Conservation (phyloP, 1,139 yeast species). For the Yamadazyma sp. region DNA sequence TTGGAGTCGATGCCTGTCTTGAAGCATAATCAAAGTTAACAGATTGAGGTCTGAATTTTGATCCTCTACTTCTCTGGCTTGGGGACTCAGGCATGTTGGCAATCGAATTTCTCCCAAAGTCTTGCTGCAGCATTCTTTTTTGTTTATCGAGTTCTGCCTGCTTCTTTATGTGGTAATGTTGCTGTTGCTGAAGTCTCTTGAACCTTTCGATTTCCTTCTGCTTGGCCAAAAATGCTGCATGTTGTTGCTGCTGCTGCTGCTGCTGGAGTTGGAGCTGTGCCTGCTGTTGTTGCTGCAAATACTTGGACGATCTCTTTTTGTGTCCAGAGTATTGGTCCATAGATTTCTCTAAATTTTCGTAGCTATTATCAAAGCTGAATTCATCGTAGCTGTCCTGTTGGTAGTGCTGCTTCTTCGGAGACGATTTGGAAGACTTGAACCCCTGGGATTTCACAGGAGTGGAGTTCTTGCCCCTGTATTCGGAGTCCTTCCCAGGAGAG, state of each 20-base stretch:
- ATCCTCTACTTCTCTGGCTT: slow-evolving; percentile 9
- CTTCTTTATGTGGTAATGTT: slow-evolving; percentile 28
- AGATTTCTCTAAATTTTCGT: slow-evolving; percentile 22
- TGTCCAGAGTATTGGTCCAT: slow-evolving; percentile 9
- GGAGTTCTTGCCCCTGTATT: slow-evolving; percentile 13
- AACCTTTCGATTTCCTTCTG: slow-evolving; percentile 36
- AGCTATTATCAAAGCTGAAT: slow-evolving; percentile 27
- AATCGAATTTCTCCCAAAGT: slow-evolving; percentile 15
- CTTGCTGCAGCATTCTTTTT: slow-evolving; percentile 22
- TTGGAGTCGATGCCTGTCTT: slow-evolving; percentile 14
- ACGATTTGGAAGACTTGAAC: slow-evolving; percentile 1
- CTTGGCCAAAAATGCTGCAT: slow-evolving; percentile 13
- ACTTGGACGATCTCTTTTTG: slow-evolving; percentile 7
- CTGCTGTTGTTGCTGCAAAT: slow-evolving; percentile 2
- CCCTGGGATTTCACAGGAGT: slow-evolving; percentile 17
- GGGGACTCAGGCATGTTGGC: slow-evolving; percentile 16
- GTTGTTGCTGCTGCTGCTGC: slow-evolving; percentile 4
- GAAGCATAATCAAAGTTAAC: slow-evolving; percentile 15
- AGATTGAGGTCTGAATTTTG: slow-evolving; percentile 21
- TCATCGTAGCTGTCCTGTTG: slow-evolving; percentile 21
- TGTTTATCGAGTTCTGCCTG: slow-evolving; percentile 15
- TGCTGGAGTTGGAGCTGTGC: not conserved
- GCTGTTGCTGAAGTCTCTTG: slow-evolving; percentile 33
- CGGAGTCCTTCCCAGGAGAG: slow-evolving; percentile 22
- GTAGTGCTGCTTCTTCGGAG: slow-evolving; percentile 10